Evolutionary conservation across 192 early-diverging fungal genomes (phyloP).

Genomic region (Rhizophagus sp.): DNA sequence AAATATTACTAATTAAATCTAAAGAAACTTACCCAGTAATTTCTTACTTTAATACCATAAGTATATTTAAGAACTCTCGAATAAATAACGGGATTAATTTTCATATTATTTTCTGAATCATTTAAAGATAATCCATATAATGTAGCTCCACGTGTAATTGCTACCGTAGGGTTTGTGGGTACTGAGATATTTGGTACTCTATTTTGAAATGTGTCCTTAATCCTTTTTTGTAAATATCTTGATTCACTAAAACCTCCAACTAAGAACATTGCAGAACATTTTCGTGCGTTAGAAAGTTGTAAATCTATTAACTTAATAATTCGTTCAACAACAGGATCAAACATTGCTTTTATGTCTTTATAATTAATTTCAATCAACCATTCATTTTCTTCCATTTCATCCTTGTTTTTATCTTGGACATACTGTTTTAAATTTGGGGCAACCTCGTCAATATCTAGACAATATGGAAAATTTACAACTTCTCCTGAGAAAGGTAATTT

Average conservation of each 20-base stretch:
- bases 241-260: slow-evolving; percentile 43
- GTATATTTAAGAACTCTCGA: not conserved
- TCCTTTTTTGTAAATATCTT: slow-evolving; percentile 36
- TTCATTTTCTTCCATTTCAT: no score
- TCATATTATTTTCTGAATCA: slow-evolving; percentile 4
- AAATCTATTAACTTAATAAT: slow-evolving; percentile 34
- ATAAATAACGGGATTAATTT: no score
- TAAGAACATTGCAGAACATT: slow-evolving; percentile 38
- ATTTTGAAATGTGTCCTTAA: slow-evolving; percentile 37
- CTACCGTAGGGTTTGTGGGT: slow-evolving; percentile 33
- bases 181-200: slow-evolving; percentile 31
- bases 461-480: not conserved
- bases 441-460: not conserved
- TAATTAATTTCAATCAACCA: slow-evolving; percentile 40
- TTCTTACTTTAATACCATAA: not conserved
- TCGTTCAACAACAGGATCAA: slow-evolving; percentile 35
- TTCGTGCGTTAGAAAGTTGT: not conserved
- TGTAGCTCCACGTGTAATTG: slow-evolving; percentile 5
- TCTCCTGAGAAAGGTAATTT: not conserved
- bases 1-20: no score
- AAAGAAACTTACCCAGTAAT: not conserved
- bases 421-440: no score
- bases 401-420: no score
- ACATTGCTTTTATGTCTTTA: slow-evolving; percentile 42
- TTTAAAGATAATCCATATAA: not conserved